Conservation (phyloP, 208 protist species). For the Angomonas ambiguus region DNA sequence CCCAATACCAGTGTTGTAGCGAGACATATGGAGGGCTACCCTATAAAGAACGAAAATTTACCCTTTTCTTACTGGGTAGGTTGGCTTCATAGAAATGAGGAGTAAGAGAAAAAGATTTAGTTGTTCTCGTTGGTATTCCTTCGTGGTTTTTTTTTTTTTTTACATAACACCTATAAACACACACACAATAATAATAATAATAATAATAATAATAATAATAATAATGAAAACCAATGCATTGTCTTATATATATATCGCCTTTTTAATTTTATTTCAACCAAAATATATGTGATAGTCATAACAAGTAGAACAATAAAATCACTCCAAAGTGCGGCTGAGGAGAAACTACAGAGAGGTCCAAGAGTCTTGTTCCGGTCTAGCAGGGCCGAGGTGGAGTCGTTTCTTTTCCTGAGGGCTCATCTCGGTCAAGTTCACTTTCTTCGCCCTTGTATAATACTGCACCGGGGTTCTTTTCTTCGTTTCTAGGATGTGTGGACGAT, state of each 20-base stretch:
- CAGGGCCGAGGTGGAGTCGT: slow-evolving; percentile 21
- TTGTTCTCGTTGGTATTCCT: too few relatives aligned
- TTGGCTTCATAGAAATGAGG: background rate
- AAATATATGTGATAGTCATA: slow-evolving; percentile 10
- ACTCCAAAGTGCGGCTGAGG: background rate
- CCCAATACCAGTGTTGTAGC: slow-evolving; percentile 83
- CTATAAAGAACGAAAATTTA: background rate
- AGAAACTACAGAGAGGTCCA: background rate
- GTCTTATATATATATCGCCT: background rate
- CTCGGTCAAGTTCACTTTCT: slow-evolving; percentile 31
- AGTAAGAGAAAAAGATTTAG: slow-evolving; percentile 1
- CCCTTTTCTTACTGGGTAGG: background rate
- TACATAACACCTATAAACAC: too few relatives aligned
- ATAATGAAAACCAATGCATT: background rate
- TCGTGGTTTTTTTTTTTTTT: too few relatives aligned
- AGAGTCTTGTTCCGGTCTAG: slow-evolving; percentile 29
- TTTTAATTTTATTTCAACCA: slow-evolving; percentile 12
- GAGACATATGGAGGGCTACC: slow-evolving; percentile 48
- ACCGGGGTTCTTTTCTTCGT: slow-evolving; percentile 25
- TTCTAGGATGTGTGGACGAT: slow-evolving; percentile 43
- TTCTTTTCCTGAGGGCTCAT: slow-evolving; percentile 34
- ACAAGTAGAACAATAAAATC: too few relatives aligned
- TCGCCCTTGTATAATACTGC: slow-evolving; percentile 46
- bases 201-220: slow-evolving; percentile 6
- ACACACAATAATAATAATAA: too few relatives aligned